A percentile compares a stretch with the other conserved stretches of the same genome.
Evolutionary conservation across 2,329 filamentous ascomycete species (phyloP).

Genomic region (Fusarium newnesense): DNA sequence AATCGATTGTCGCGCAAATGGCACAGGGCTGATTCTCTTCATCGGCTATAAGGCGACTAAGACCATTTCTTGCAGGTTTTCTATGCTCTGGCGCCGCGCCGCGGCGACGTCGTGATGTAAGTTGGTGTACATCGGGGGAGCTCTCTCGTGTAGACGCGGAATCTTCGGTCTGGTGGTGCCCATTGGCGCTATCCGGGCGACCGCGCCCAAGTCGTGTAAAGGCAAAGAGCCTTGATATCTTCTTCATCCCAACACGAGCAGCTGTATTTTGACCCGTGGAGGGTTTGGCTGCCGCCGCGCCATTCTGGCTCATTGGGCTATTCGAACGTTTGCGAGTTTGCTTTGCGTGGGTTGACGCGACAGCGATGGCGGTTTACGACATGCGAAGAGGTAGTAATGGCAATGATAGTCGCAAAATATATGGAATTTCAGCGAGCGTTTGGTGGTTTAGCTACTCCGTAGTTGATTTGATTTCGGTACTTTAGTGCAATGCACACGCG

Average conservation of each 20-base stretch:
- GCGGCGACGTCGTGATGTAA: slow-evolving; percentile 45
- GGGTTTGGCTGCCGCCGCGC: slow-evolving; percentile 39
- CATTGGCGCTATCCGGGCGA: slow-evolving; percentile 35
- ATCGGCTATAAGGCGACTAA: slow-evolving; percentile 45
- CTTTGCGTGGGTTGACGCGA: slow-evolving; percentile 33
- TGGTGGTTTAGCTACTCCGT: slow-evolving; percentile 13
- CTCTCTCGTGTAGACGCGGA: slow-evolving; percentile 38
- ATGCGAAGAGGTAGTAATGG: slow-evolving; percentile 15
- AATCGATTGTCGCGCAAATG: slow-evolving; percentile 50
- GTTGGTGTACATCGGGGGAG: slow-evolving; percentile 49
- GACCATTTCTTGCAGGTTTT: slow-evolving; percentile 43
- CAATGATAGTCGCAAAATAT: neutral
- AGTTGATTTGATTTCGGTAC: slow-evolving; percentile 11
- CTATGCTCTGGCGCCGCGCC: slow-evolving; percentile 33
- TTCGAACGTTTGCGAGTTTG: slow-evolving; percentile 4
- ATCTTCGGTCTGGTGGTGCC: slow-evolving; percentile 35
- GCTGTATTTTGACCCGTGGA: slow-evolving; percentile 29
- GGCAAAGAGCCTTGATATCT: slow-evolving; percentile 51
- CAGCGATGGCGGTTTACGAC: slow-evolving; percentile 30
- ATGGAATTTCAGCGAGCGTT: slow-evolving; percentile 5
- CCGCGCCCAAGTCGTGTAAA: slow-evolving; percentile 46
- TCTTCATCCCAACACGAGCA: slow-evolving; percentile 47
- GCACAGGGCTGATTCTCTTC: slow-evolving; percentile 45
- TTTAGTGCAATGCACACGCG: slow-evolving; percentile 26
- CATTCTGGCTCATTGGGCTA: slow-evolving; percentile 43